A percentile compares a stretch with the other conserved stretches of the same genome.
Evolutionary conservation across 2,329 filamentous ascomycete species (phyloP).

Genomic region (Penicillium sp.): DNA sequence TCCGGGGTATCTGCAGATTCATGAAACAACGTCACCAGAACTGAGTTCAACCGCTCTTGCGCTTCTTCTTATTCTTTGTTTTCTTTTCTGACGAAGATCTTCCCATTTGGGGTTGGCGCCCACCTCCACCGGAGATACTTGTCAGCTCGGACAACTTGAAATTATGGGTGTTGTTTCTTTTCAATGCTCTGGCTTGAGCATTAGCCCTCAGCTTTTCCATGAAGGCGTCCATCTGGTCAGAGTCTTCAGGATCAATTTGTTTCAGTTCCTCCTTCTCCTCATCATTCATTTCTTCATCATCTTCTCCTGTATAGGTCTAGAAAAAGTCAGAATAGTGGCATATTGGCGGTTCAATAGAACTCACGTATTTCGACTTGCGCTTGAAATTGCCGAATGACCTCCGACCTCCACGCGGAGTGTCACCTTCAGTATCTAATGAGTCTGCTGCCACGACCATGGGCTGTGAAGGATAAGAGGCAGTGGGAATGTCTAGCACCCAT

Average conservation of each 20-base stretch:
- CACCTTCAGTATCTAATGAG: constrained; percentile 35
- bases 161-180: neutral
- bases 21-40: neutral
- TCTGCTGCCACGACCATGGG: constrained; percentile 33
- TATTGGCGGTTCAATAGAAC: constrained; percentile 13
- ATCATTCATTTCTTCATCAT: constrained; percentile 12
- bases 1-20: constrained; percentile 7
- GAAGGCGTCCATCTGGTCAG: constrained; percentile 14
- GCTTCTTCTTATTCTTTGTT: constrained; percentile 20
- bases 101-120: neutral
- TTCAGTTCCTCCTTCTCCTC: constrained; percentile 11
- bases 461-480: constrained; percentile 18
- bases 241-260: constrained; percentile 4
- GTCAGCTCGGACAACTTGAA: constrained; percentile 24
- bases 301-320: constrained; percentile 4
- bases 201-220: constrained; percentile 18
- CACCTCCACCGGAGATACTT: constrained; percentile 31
- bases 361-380: constrained; percentile 29
- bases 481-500: constrained; percentile 42
- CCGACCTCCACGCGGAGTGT: constrained; percentile 32
- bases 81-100: constrained; percentile 2
- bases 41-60: constrained; percentile 14
- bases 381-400: constrained; percentile 41
- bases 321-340: constrained; percentile 4
- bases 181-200: neutral